phyloP scores from a whole-genome alignment of 805 yeast genomes.

The Suhomyces prunicola region DNA sequence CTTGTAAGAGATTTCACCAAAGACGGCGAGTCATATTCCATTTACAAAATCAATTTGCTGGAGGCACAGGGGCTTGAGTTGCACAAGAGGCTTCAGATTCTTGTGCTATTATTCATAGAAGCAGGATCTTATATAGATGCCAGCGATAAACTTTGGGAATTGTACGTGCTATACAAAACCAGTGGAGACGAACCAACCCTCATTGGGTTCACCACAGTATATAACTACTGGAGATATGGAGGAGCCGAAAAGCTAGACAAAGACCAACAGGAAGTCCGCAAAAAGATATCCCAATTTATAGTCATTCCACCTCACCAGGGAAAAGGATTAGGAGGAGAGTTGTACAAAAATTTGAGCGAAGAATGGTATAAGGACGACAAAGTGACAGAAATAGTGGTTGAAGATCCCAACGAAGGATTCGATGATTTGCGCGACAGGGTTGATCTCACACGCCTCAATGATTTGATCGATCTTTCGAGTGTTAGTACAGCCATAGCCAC shows the following conservation, averaged over 20 bases:
- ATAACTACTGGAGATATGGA: constrained; percentile 76
- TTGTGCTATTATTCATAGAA: constrained; percentile 83
- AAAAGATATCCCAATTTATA: constrained; percentile 84
- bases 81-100: constrained; percentile 70
- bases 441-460: constrained; percentile 50
- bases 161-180: constrained; percentile 52
- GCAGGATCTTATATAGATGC: constrained; percentile 89
- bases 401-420: constrained; percentile 91
- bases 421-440: constrained; percentile 86
- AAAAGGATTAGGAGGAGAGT: constrained; percentile 61
- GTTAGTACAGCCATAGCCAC: constrained; percentile 15
- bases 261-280: constrained; percentile 42
- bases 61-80: constrained; percentile 46
- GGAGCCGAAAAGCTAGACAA: constrained; percentile 52
- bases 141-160: constrained; percentile 75
- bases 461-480: constrained; percentile 16
- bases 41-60: constrained; percentile 49
- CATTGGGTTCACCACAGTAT: constrained; percentile 80
- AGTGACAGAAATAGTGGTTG: constrained; percentile 77
- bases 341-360: constrained; percentile 57
- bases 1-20: constrained; percentile 27
- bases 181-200: constrained; percentile 38
- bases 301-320: constrained; percentile 83
- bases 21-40: constrained; percentile 41
- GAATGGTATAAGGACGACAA: constrained; percentile 51